phyloP scores from a whole-genome alignment of 176 grass and related monocot species.

The Miscanthus lutarioriparius region DNA sequence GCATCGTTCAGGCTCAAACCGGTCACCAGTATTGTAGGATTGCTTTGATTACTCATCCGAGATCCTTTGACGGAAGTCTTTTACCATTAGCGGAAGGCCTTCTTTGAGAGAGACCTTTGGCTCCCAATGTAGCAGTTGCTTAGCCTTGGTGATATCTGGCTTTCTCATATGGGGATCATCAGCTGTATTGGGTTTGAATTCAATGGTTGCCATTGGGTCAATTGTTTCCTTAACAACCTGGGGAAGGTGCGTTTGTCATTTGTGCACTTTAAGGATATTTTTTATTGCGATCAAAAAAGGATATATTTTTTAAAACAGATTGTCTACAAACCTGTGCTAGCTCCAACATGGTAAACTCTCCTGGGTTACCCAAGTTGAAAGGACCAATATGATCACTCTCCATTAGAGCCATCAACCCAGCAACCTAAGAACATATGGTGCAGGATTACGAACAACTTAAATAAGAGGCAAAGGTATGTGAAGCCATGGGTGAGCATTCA shows the following conservation, averaged over 20 bases:
- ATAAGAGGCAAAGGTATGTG: background rate
- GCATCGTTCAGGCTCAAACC: constrained; percentile 30
- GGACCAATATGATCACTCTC: constrained; percentile 87
- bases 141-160: constrained; percentile 86
- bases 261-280: constrained; percentile 3
- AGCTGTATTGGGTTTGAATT: constrained; percentile 76
- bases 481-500: background rate
- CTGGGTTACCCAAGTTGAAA: constrained; percentile 90
- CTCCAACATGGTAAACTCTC: constrained; percentile 95
- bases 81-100: constrained; percentile 85
- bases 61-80: constrained; percentile 70
- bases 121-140: constrained; percentile 72
- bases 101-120: constrained; percentile 78
- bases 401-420: constrained; percentile 82
- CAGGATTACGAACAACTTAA: constrained; percentile 8
- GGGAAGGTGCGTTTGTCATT: background rate
- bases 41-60: constrained; percentile 47
- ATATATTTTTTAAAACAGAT: background rate
- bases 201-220: constrained; percentile 67
- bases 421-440: constrained; percentile 51
- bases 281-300: too few species aligned
- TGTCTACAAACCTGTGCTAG: constrained; percentile 67
- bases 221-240: constrained; percentile 77
- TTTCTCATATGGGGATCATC: constrained; percentile 91
- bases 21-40: background rate